Evolutionary conservation across 148 eudicot genomes (phyloP).

Genomic region (Persicaria maculosa): DNA sequence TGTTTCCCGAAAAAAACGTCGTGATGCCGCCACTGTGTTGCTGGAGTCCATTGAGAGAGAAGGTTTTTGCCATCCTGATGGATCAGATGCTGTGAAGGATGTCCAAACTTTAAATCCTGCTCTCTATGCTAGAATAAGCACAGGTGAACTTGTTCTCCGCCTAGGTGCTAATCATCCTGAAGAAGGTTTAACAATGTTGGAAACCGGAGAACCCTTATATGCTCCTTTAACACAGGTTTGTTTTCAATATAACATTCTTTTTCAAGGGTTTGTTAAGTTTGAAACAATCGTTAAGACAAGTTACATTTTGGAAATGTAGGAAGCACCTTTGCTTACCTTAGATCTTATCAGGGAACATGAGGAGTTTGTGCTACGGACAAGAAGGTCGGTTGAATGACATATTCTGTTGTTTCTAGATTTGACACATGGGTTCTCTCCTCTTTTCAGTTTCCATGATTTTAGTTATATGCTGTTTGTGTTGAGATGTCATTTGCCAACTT

Average conservation of each 20-base stretch:
- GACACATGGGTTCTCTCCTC: not conserved
- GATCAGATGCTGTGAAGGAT: conserved; percentile 34
- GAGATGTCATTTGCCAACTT: not conserved
- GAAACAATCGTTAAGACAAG: conserved; percentile 9
- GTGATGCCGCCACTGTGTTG: conserved; percentile 46
- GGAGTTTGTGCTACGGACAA: conserved; percentile 87
- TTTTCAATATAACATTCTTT: not conserved
- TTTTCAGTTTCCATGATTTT: not conserved
- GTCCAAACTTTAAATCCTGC: conserved; percentile 28
- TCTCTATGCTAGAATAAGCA: conserved; percentile 52
- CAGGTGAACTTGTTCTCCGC: conserved; percentile 77
- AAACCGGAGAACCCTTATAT: conserved; percentile 87
- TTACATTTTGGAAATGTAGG: conserved; percentile 37
- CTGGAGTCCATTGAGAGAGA: conserved; percentile 45
- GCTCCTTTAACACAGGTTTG: conserved; percentile 82
- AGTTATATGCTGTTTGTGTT: not conserved
- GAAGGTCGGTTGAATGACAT: conserved; percentile 46
- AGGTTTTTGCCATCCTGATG: conserved; percentile 42
- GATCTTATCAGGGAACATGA: conserved; percentile 90
- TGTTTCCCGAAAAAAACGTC: conserved; percentile 81
- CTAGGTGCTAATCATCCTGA: conserved; percentile 58
- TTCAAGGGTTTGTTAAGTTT: conserved; percentile 14
- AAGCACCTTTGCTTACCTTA: conserved; percentile 89
- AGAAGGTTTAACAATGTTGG: conserved; percentile 65
- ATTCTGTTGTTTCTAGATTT: not conserved